phyloP scores from a whole-genome alignment of 768 basidiomycete genomes.

The Fomitopsis serialis region DNA sequence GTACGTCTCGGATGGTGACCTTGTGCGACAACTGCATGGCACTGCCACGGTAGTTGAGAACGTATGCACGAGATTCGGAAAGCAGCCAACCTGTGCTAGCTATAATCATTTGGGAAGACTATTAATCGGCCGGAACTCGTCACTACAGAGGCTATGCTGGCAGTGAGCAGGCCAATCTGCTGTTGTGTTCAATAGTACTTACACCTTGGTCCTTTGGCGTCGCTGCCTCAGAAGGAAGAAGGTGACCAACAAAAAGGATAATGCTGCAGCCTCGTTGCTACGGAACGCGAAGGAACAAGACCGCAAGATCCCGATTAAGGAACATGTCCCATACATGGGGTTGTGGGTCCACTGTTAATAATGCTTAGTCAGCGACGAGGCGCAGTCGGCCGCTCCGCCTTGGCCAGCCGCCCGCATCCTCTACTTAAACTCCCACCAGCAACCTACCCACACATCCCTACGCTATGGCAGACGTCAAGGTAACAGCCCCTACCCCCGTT shows the following conservation, averaged over 20 bases:
- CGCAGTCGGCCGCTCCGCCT: neutral
- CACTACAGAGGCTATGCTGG: too few species aligned
- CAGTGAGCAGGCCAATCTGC: too few species aligned
- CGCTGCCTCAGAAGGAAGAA: too few species aligned
- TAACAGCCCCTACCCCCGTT: neutral
- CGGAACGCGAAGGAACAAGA: neutral
- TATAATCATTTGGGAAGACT: too few species aligned
- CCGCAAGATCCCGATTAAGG: neutral
- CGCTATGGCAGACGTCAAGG: constrained; percentile 1
- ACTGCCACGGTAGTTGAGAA: too few species aligned
- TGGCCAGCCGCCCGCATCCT: neutral
- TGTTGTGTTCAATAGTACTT: too few species aligned
- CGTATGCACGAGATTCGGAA: too few species aligned
- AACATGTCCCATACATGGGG: neutral
- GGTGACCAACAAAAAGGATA: neutral
- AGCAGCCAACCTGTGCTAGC: too few species aligned
- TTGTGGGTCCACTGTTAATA: neutral
- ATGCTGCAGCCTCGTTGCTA: neutral
- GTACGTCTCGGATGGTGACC: too few species aligned
- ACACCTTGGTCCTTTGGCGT: too few species aligned
- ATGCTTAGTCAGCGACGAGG: constrained; percentile 1
- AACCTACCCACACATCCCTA: neutral
- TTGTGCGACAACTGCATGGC: too few species aligned
- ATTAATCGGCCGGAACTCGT: too few species aligned
- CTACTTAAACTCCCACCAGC: neutral